Evolutionary conservation across 2,329 filamentous ascomycete species (phyloP), one percentile per base, ranked within the genome.

Genomic region (Mycocentrospora acerina): DNA sequence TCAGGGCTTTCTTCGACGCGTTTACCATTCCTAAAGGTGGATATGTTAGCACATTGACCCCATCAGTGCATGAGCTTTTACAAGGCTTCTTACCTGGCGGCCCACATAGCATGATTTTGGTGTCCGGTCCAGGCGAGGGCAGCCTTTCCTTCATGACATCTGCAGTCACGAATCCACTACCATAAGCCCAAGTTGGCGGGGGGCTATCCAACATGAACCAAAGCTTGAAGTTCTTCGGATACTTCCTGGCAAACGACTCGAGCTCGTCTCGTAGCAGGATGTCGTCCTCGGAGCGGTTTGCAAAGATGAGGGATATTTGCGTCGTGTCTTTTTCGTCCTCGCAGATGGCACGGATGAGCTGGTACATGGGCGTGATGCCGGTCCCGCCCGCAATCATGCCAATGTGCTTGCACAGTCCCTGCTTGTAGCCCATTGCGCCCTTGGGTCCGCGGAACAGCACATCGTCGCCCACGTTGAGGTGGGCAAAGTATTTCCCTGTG

Each of bases 271-370:
- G 67, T 12, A 85, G 62, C 7, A 85, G 58, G 37, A 85, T 84
- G 46, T 85, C 82, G 2, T 69, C 70, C 48, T 82, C 79, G 1
- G 70, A 71, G 2, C 74, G 69, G 60, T 82, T 84, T 19, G 78
- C 81, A 43, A 82, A 83, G 19, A 85, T 60, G 4, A 85, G 64
- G 29, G 68, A 76, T 28, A 83, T 60, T 46, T 78, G 62, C 0
- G 82, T 84, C 1, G 67, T 70, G 44, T 85, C 82, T 6, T 61
- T 65, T n/a, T 74, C 68, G 37, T 83, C 76, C 53, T 83, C 80
- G 52, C 79, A 81, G 39, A 84, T 81, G 29, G 79, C 79, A 4
- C 80, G 75, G 53, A 84, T 82, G 6, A 85, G 61, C 54, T 84
- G 80, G 57, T 73, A 80, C 74, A 81, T 78, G 3, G 78, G 78